Conservation (phyloP, 2,329 filamentous ascomycete genomes). For the Elsinoe fawcettii region DNA sequence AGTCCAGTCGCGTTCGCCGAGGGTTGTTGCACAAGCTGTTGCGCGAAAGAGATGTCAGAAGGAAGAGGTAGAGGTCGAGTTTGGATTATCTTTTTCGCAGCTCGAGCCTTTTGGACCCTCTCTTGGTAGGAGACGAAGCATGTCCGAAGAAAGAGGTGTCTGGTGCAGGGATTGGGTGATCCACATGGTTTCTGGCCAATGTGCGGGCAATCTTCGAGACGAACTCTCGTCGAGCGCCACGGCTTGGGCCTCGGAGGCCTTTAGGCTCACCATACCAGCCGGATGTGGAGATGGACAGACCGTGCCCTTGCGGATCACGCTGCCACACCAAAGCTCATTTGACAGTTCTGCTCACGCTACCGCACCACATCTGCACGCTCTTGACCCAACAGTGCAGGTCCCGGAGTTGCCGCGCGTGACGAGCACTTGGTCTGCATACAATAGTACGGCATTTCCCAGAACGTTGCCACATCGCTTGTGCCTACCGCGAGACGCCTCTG, state of each 20-base stretch:
- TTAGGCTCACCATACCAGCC: conserved; percentile 14
- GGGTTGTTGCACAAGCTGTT: background rate
- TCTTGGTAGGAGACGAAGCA: background rate
- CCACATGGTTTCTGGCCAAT: background rate
- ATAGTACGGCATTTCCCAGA: background rate
- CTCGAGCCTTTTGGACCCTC: conserved; percentile 1
- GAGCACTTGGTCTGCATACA: conserved; percentile 8
- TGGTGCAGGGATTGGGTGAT: background rate
- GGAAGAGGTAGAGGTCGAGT: conserved; percentile 8
- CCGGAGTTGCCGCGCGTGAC: conserved; percentile 10
- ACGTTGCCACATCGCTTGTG: background rate
- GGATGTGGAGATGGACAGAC: conserved; percentile 11
- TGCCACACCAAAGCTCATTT: background rate
- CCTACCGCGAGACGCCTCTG: background rate
- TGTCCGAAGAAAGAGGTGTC: background rate
- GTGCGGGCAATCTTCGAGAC: conserved; percentile 10
- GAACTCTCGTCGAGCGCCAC: conserved; percentile 12
- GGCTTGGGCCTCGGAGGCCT: conserved; percentile 11
- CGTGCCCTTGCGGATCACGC: conserved; percentile 5
- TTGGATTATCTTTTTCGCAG: conserved; percentile 3
- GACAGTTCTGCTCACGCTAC: conserved; percentile 1
- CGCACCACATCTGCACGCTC: conserved; percentile 3
- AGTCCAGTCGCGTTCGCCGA: background rate
- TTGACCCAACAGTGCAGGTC: conserved; percentile 14
- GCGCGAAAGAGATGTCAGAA: conserved; percentile 5